Evolutionary conservation across 345 rosid species (phyloP).

Genomic region (Raphanus sativus): DNA sequence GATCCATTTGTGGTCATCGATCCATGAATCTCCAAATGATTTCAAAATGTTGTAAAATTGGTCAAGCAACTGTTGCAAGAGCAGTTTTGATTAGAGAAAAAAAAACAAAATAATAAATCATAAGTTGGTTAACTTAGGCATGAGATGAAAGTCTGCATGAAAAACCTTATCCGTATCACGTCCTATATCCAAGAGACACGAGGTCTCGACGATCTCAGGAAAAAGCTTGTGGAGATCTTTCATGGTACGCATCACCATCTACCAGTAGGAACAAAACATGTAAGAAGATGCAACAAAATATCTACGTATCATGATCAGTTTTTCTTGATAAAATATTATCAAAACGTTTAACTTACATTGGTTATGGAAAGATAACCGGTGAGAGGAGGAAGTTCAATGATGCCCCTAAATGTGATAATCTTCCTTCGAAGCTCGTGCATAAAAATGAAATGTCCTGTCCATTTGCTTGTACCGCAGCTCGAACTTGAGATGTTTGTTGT

Average conservation of each 20-base stretch:
- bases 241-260: slow-evolving; percentile 66
- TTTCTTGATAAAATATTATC: neutral
- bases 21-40: slow-evolving; percentile 70
- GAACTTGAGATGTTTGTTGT: slow-evolving; percentile 30
- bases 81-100: neutral
- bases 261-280: neutral
- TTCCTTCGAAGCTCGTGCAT: slow-evolving; percentile 67
- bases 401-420: slow-evolving; percentile 55
- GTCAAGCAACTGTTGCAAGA: slow-evolving; percentile 47
- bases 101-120: neutral
- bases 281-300: neutral
- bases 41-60: slow-evolving; percentile 51
- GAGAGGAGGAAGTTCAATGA: slow-evolving; percentile 60
- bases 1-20: slow-evolving; percentile 47
- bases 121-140: neutral
- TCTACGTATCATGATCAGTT: neutral
- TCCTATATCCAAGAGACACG: slow-evolving; percentile 43
- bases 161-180: slow-evolving; percentile 53
- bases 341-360: slow-evolving; percentile 40
- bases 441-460: slow-evolving; percentile 39
- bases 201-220: slow-evolving; percentile 52
- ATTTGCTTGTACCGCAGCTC: slow-evolving; percentile 31
- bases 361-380: slow-evolving; percentile 42
- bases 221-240: slow-evolving; percentile 58
- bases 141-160: neutral